Percentiles rank a stretch among this genome's conserved stretches.
phyloP scores from a whole-genome alignment of 176 grass and related monocot species.

The Oryza rufipogon region DNA sequence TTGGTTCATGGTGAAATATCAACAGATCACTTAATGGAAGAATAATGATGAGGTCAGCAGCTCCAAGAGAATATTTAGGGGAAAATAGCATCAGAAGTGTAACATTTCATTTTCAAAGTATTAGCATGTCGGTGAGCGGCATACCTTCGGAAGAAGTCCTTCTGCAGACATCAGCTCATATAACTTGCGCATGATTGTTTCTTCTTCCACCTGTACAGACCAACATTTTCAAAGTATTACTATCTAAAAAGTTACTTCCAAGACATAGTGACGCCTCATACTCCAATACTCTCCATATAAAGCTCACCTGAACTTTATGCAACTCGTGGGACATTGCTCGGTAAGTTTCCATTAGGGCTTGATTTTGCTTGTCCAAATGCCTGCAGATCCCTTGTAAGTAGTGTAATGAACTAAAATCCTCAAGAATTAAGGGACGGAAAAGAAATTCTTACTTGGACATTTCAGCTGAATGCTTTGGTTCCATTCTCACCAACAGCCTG shows the following conservation, averaged over 20 bases:
- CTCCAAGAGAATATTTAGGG: not conserved
- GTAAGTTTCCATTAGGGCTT: constrained; percentile 69
- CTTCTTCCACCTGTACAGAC: constrained; percentile 77
- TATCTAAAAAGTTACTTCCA: constrained; percentile 21
- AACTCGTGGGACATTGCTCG: constrained; percentile 74
- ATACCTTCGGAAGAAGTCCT: constrained; percentile 80
- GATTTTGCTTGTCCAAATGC: constrained; percentile 87
- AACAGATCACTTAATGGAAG: not conserved
- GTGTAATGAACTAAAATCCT: constrained; percentile 24
- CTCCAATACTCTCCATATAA: not conserved
- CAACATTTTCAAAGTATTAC: constrained; percentile 16
- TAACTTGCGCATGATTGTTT: constrained; percentile 84
- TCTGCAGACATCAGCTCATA: constrained; percentile 66
- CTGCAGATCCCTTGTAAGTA: constrained; percentile 42
- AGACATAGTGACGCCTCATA: constrained; percentile 19
- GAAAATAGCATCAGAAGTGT: constrained; percentile 25
- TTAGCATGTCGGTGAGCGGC: constrained; percentile 11
- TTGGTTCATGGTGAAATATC: constrained; percentile 24
- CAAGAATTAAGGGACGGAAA: not conserved
- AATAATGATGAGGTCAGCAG: constrained; percentile 14
- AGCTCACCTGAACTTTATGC: constrained; percentile 66
- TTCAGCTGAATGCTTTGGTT: constrained; percentile 67
- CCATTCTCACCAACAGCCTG: constrained; percentile 58
- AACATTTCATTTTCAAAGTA: not conserved
- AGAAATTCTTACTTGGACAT: constrained; percentile 54